phyloP scores from a whole-genome alignment of 495 filamentous ascomycete species.

The Penicillium cataractarum region DNA sequence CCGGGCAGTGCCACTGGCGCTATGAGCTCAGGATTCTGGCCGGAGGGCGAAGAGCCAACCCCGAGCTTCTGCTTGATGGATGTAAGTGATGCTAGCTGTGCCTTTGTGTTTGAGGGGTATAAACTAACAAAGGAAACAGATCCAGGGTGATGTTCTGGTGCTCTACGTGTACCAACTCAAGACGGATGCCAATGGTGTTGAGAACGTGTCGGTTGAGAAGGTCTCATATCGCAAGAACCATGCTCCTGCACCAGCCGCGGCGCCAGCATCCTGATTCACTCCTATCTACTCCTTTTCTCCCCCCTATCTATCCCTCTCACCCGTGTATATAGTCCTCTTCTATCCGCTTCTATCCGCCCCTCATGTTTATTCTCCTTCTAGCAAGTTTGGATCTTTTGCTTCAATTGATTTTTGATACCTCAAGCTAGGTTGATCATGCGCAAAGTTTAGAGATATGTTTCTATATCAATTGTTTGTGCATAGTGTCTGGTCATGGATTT shows the following conservation, averaged over 20 bases:
- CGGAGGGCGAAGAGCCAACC: slow-evolving; percentile 76
- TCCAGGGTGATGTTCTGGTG: slow-evolving; percentile 95
- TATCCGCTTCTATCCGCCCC: slow-evolving; percentile 19
- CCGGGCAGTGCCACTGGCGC: slow-evolving; percentile 94
- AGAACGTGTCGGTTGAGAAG: slow-evolving; percentile 96
- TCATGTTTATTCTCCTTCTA: slow-evolving; percentile 12
- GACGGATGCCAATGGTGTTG: slow-evolving; percentile 83
- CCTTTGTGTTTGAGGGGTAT: too few relatives aligned
- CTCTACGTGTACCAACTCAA: slow-evolving; percentile 97
- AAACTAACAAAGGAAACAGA: slow-evolving; percentile 52
- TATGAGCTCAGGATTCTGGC: slow-evolving; percentile 71
- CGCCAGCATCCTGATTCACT: not conserved
- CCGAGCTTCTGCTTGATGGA: slow-evolving; percentile 99
- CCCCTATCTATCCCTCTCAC: not conserved
- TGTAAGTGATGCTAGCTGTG: slow-evolving; percentile 58
- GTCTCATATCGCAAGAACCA: slow-evolving; percentile 91
- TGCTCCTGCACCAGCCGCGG: slow-evolving; percentile 35
- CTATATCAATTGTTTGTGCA: not conserved
- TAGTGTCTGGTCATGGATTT: not conserved
- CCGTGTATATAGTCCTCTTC: slow-evolving; percentile 42
- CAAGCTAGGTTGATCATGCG: not conserved
- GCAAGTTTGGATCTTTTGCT: slow-evolving; percentile 12
- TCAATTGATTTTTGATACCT: slow-evolving; percentile 30
- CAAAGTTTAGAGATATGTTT: not conserved
- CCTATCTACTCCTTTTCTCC: not conserved